A percentile compares a stretch with the other conserved stretches of the same genome.
These are phyloP conservation scores for Metahyphopichia silvanorum DNA, from an alignment of 805 yeast species.

Conservation along the genomic window DNA sequence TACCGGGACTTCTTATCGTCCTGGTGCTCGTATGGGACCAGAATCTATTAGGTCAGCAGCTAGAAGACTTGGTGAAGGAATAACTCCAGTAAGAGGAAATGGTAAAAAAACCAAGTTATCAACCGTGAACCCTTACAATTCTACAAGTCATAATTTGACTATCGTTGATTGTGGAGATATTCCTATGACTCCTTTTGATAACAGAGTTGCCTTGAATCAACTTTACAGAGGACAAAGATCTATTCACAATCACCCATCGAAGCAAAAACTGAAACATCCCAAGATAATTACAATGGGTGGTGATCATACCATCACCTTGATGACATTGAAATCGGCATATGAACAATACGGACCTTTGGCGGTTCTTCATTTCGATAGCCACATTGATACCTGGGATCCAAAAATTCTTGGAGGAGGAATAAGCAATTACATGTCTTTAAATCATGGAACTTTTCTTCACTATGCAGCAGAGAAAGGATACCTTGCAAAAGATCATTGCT, in stretches of 20 bases:
- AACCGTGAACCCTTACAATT: constrained; percentile 51
- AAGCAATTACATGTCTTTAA: constrained; percentile 51
- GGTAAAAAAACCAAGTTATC: constrained; percentile 29
- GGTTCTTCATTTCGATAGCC: constrained; percentile 65
- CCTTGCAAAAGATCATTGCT: constrained; percentile 43
- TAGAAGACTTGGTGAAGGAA: constrained; percentile 27
- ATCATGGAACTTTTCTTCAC: constrained; percentile 70
- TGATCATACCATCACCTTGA: constrained; percentile 55
- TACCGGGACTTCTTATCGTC: constrained; percentile 23
- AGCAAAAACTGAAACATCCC: constrained; percentile 14
- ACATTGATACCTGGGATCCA: constrained; percentile 72
- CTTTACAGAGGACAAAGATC: constrained; percentile 49
- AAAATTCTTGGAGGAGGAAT: constrained; percentile 59
- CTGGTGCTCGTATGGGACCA: constrained; percentile 27
- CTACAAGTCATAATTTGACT: constrained; percentile 35
- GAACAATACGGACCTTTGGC: constrained; percentile 45
- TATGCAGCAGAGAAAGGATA: constrained; percentile 69
- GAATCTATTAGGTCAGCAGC: constrained; percentile 17
- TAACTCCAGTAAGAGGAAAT: constrained; percentile 38
- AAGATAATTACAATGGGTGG: constrained; percentile 57
- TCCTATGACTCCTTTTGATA: constrained; percentile 64
- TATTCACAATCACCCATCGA: constrained; percentile 11
- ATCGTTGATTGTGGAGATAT: constrained; percentile 63
- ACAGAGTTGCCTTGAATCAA: constrained; percentile 56
- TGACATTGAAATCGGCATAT: constrained; percentile 49